Base-by-base conservation (phyloP, 1,284 basidiomycete genomes). In the Pyrrhoderma noxium region DNA sequence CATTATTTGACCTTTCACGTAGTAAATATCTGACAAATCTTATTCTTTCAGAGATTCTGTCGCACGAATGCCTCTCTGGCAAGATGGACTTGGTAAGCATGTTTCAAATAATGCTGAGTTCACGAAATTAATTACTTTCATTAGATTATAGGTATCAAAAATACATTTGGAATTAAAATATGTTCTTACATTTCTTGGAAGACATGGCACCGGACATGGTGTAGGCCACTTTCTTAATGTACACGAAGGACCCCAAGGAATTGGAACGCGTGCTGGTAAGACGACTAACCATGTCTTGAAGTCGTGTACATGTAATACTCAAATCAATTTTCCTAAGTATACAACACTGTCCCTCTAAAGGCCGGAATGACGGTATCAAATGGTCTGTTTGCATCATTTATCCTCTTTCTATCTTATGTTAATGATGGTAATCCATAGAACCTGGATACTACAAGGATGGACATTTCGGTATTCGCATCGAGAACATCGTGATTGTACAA, bases 401-500 rank as follows among this genome's bases (percentile, higher is more conserved):
- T n/a, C n/a, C n/a, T 5, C 27, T 31, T 11, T 31, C 27, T 31
- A 31, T 31, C 27, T 31, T 31, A 31, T 31, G 27, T 31, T 11
- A 31, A 31, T 5, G 27, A 31, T 31, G 27, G n/a, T n/a, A 5
- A 11, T 31, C 38, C 14, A 43, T 56, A 80, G 82, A 99, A 62
- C 95, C 95, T 0, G 95, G 93, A 2, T 99, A 91, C 67, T 96
- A 97, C 66, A 82, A 82, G 14, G 93, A 97, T 60, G 95, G 93
- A 3, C 72, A 79, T 53, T 99, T 87, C 64, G 95, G 95, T 2
- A 92, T 98, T 58, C 83, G 95, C 2, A 93, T 96, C 60, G 95
- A 99, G 70, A 93, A 82, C 64, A 76, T 95, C 39, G 80, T 93
- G 14, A 72, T 93, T 23, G 85, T 94, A 7, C 75, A 77, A 53